Evolutionary conservation across 345 rosid genomes (phyloP).

Genomic region (Camelina sativa): DNA sequence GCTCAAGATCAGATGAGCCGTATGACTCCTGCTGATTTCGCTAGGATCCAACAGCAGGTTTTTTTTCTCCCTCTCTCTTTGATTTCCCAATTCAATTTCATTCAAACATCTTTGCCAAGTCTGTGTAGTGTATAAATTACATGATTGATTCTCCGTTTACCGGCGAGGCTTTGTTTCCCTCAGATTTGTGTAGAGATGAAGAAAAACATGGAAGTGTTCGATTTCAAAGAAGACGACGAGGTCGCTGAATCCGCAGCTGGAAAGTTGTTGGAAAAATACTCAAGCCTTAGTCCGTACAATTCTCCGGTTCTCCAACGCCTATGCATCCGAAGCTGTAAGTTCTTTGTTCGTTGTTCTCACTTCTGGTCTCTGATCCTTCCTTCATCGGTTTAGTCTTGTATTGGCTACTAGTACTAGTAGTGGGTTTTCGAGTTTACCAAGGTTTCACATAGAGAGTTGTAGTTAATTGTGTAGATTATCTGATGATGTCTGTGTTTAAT

Average conservation of each 20-base stretch:
- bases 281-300: too few species aligned
- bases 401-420: background rate
- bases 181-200: too few species aligned
- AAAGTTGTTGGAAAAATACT: too few species aligned
- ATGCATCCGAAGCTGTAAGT: background rate
- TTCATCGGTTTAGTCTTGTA: background rate
- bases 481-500: background rate
- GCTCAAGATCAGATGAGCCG: conserved; percentile 99
- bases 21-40: conserved; percentile 83
- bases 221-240: too few species aligned
- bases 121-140: background rate
- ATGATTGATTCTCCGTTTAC: too few species aligned
- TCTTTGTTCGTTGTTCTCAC: background rate
- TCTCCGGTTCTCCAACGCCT: too few species aligned
- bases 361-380: background rate
- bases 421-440: background rate
- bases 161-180: too few species aligned
- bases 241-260: too few species aligned
- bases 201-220: too few species aligned
- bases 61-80: background rate
- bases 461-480: background rate
- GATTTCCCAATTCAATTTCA: background rate
- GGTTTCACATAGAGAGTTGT: background rate
- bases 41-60: conserved; percentile 73
- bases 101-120: background rate